Percentiles rank a stretch among this genome's conserved stretches.
Conservation (phyloP, 768 basidiomycete species). For the Megacollybia marginata region DNA sequence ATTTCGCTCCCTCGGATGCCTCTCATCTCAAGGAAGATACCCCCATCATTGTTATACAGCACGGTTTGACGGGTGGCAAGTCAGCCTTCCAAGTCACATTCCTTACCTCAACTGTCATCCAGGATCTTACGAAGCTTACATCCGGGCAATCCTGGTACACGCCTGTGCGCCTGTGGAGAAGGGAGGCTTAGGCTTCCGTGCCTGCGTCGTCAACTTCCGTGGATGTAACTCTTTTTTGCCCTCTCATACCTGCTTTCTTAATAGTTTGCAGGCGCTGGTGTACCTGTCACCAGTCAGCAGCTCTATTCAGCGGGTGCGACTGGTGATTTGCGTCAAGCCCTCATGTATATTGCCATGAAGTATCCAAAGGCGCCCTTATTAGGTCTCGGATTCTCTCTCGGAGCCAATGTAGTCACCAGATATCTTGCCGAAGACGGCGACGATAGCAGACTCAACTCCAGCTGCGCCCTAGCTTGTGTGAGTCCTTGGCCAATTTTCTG, state of each 20-base stretch:
- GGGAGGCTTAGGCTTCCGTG: conserved; percentile 87
- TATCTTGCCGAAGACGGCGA: conserved; percentile 82
- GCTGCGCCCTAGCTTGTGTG: conserved; percentile 73
- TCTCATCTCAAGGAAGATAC: conserved; percentile 1
- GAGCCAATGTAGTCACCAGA: conserved; percentile 83
- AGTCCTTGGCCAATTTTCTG: conserved; percentile 20
- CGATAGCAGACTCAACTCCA: conserved; percentile 51
- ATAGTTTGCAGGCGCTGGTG: conserved; percentile 60
- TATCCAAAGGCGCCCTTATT: conserved; percentile 80
- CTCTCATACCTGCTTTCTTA: not conserved
- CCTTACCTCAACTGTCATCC: not conserved
- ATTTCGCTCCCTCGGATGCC: conserved; percentile 23
- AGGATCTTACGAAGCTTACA: conserved; percentile 81
- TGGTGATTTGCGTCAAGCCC: conserved; percentile 77
- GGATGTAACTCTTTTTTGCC: conserved; percentile 55
- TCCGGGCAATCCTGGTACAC: conserved; percentile 71
- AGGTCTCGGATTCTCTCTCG: conserved; percentile 92
- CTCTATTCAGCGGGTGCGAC: conserved; percentile 87
- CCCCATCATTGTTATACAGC: conserved; percentile 22
- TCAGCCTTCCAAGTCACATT: not conserved
- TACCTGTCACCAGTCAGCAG: conserved; percentile 74
- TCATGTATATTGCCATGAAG: conserved; percentile 62
- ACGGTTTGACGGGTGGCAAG: conserved; percentile 9
- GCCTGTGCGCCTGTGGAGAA: conserved; percentile 62
- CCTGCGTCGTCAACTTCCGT: conserved; percentile 86